Conservation (phyloP, 331 rosid species). For the Telfairia occidentalis region DNA sequence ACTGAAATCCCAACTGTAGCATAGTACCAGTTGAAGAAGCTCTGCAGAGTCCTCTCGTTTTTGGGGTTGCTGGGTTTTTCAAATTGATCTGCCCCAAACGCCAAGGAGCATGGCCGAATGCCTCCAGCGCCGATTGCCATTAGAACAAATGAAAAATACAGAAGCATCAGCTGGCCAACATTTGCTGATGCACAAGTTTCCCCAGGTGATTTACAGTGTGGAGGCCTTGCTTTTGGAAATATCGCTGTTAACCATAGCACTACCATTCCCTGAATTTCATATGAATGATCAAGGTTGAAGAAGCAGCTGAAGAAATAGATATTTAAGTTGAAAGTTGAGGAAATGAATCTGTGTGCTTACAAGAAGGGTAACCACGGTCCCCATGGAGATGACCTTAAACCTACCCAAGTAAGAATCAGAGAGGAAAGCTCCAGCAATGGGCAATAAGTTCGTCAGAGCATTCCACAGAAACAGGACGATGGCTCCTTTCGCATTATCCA, state of each 20-base stretch:
- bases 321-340: background rate
- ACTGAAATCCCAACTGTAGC: conserved; percentile 53
- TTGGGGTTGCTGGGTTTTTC: conserved; percentile 31
- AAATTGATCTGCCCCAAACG: conserved; percentile 61
- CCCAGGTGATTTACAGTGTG: conserved; percentile 17
- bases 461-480: conserved; percentile 40
- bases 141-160: conserved; percentile 34
- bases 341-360: conserved; percentile 24
- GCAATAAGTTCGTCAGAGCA: conserved; percentile 32
- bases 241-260: conserved; percentile 53
- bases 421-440: conserved; percentile 64
- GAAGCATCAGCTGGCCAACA: conserved; percentile 30
- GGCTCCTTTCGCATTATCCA: conserved; percentile 31
- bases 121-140: conserved; percentile 75
- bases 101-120: conserved; percentile 57
- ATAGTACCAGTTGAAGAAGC: conserved; percentile 80
- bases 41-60: conserved; percentile 34
- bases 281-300: background rate
- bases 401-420: conserved; percentile 69
- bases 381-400: conserved; percentile 43
- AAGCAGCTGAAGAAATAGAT: background rate
- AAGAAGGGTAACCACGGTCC: conserved; percentile 30
- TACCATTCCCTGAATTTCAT: conserved; percentile 32
- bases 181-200: conserved; percentile 30
- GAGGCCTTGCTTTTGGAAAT: conserved; percentile 57